These are phyloP conservation scores for Paramyrothecium sp. DNA, from an alignment of 2,329 filamentous ascomycete genomes.

Conservation along the genomic window DNA sequence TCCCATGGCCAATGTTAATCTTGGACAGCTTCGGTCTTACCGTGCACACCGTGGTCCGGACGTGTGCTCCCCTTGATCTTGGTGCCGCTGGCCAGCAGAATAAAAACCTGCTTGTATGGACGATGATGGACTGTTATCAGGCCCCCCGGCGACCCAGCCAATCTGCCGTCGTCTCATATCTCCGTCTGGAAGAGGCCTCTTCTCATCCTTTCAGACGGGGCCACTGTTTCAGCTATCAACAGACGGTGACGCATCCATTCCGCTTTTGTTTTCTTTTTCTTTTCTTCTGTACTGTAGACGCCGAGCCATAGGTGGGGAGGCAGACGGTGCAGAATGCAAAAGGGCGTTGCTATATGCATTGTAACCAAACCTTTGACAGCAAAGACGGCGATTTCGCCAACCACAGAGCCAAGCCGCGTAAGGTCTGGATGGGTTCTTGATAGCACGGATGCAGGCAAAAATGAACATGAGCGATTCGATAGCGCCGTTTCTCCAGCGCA, in stretches of 20 bases:
- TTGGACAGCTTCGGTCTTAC: background rate
- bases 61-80: too few relatives aligned
- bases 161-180: background rate
- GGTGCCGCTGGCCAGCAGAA: too few relatives aligned
- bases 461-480: background rate
- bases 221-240: background rate
- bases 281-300: too few relatives aligned
- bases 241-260: background rate
- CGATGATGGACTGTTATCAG: too few relatives aligned
- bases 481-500: background rate
- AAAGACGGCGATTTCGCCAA: too few relatives aligned
- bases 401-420: too few relatives aligned
- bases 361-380: too few relatives aligned
- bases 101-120: too few relatives aligned
- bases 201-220: background rate
- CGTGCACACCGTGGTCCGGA: background rate
- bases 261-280: background rate
- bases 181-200: background rate
- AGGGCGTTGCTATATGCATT: too few relatives aligned
- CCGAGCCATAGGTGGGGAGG: too few relatives aligned
- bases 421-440: background rate
- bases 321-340: too few relatives aligned
- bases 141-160: too few relatives aligned
- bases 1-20: background rate
- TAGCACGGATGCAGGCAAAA: background rate